Evolutionary conservation across 2,329 filamentous ascomycete genomes (phyloP).

Genomic region (Colletotrichum falcatum): DNA sequence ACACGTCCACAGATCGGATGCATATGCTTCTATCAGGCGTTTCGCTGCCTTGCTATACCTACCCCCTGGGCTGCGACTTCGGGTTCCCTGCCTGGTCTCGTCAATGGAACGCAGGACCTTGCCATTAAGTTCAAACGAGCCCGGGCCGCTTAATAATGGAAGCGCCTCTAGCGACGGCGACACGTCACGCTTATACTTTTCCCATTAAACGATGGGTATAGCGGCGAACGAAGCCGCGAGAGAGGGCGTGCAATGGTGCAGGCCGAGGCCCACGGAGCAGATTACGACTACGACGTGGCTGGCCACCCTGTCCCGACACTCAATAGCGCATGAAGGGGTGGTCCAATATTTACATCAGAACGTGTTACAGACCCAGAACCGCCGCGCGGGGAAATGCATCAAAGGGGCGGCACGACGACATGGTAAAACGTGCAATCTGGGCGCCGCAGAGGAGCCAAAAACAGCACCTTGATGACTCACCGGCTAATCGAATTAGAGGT

Average conservation of each 20-base stretch:
- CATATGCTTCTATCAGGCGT: neutral
- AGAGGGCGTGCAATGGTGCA: neutral
- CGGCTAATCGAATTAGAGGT: neutral
- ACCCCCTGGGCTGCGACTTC: no score
- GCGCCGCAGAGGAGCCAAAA: neutral
- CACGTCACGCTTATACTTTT: neutral
- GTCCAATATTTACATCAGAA: neutral
- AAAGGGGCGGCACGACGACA: neutral
- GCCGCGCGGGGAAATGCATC: neutral
- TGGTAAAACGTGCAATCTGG: neutral
- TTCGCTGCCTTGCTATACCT: neutral
- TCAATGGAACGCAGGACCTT: neutral
- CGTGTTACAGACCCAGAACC: neutral
- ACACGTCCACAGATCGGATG: no score
- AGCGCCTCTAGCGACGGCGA: neutral
- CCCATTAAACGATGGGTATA: neutral
- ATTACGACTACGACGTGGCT: neutral
- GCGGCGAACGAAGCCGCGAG: neutral
- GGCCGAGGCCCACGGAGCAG: neutral
- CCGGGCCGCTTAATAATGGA: neutral
- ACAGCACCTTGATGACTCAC: neutral
- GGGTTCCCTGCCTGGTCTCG: neutral
- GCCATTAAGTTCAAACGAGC: neutral
- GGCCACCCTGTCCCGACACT: neutral
- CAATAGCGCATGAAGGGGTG: neutral